These are phyloP conservation scores for Saprolegnia diclina DNA, from an alignment of 352 stramenopile species.

Conservation along the genomic window DNA sequence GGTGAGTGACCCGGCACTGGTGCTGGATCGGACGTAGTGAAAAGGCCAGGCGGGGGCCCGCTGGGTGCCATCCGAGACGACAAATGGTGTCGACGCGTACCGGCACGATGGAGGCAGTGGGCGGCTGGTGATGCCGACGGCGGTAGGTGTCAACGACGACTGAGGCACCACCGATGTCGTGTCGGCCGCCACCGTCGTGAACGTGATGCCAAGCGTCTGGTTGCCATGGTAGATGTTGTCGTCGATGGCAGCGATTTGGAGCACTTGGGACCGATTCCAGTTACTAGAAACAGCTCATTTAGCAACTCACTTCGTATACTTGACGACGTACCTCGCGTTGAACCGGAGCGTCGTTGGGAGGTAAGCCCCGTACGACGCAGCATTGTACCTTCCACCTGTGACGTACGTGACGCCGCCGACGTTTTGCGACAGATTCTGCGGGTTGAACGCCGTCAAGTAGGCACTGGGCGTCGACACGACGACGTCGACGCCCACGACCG, in stretches of 20 bases:
- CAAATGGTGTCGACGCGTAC: slow-evolving; percentile 42
- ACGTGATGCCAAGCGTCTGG: slow-evolving; percentile 38
- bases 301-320: neutral
- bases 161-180: slow-evolving; percentile 27
- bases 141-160: slow-evolving; percentile 27
- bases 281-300: slow-evolving; percentile 31
- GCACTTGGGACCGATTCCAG: slow-evolving; percentile 45
- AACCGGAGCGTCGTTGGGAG: slow-evolving; percentile 47
- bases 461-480: slow-evolving; percentile 30
- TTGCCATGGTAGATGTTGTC: slow-evolving; percentile 58
- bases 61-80: slow-evolving; percentile 32
- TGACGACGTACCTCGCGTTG: slow-evolving; percentile 31
- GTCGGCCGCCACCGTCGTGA: slow-evolving; percentile 35
- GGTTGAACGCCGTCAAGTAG: slow-evolving; percentile 39
- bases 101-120: slow-evolving; percentile 23
- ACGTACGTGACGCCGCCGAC: slow-evolving; percentile 29
- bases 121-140: slow-evolving; percentile 27
- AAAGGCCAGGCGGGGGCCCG: slow-evolving; percentile 36
- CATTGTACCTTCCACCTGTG: slow-evolving; percentile 42
- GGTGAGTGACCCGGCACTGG: slow-evolving; percentile 30
- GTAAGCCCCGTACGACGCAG: slow-evolving; percentile 32
- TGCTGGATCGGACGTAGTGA: slow-evolving; percentile 35
- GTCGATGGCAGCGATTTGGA: slow-evolving; percentile 54
- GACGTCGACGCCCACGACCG: slow-evolving; percentile 41
- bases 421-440: slow-evolving; percentile 32